Conservation (phyloP, 805 yeast species). For the Hanseniaspora hatyaiensis region DNA sequence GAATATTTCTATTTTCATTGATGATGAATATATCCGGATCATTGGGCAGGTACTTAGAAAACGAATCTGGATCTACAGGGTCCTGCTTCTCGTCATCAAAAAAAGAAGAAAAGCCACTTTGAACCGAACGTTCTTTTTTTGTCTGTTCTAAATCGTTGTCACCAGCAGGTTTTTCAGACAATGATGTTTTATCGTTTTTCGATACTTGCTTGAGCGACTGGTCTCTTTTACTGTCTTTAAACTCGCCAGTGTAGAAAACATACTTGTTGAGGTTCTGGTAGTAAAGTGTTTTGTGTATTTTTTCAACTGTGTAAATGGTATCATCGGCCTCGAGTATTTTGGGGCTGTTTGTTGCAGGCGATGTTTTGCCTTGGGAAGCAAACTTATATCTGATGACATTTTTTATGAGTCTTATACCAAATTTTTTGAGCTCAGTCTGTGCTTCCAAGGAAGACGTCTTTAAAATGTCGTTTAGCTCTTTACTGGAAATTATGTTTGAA, state of each 20-base stretch:
- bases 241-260: neutral
- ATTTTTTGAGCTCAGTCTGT: neutral
- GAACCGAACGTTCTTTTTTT: too few species aligned
- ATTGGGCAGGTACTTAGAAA: neutral
- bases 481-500: neutral
- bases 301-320: slow-evolving; percentile 11
- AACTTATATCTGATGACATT: slow-evolving; percentile 14
- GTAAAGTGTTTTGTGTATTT: neutral
- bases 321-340: slow-evolving; percentile 3
- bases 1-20: slow-evolving; percentile 10
- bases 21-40: slow-evolving; percentile 10
- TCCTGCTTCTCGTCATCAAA: too few species aligned
- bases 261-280: slow-evolving; percentile 8
- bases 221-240: too few species aligned
- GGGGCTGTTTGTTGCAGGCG: neutral
- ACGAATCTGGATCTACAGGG: neutral
- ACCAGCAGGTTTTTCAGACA: too few species aligned
- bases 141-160: too few species aligned
- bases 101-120: too few species aligned
- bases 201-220: too few species aligned
- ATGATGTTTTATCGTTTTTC: too few species aligned
- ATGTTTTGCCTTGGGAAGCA: neutral
- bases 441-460: neutral
- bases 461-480: neutral
- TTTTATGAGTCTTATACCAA: slow-evolving; percentile 1